These are phyloP conservation scores for Nicotiana obtusifolia DNA, from an alignment of 257 asterid species.

Conservation along the genomic window DNA sequence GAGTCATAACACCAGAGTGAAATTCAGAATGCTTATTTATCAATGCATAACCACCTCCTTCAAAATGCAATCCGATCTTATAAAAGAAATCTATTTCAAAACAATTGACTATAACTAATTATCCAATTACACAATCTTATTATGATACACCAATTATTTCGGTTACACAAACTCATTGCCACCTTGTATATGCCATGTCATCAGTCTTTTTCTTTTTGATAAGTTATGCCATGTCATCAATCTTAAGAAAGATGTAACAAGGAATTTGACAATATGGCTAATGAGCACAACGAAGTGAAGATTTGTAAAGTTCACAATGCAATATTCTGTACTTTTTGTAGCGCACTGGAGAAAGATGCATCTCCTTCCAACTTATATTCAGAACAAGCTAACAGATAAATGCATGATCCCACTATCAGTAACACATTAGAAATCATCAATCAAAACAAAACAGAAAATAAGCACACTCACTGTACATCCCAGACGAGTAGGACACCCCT, in stretches of 20 bases:
- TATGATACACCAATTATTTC: background rate
- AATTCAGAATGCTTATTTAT: conserved; percentile 1
- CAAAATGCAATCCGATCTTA: background rate
- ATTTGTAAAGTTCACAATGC: background rate
- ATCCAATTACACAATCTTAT: background rate
- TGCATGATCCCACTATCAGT: background rate
- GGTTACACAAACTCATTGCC: background rate
- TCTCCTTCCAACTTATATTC: background rate
- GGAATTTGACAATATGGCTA: background rate
- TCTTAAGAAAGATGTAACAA: background rate
- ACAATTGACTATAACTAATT: background rate
- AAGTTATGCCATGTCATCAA: background rate
- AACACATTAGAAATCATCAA: background rate
- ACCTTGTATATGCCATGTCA: background rate
- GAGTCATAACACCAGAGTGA: background rate
- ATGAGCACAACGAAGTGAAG: background rate
- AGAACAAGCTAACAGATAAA: background rate
- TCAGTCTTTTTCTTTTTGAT: background rate
- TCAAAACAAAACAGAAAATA: background rate
- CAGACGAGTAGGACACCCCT: conserved; percentile 77
- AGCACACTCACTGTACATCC: conserved; percentile 73
- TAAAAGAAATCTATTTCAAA: background rate
- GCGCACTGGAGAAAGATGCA: background rate
- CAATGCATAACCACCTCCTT: conserved; percentile 3
- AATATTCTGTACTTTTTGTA: background rate